Evolutionary conservation across 139 green algal genomes (phyloP).

Genomic region (Coelastrella sp.): DNA sequence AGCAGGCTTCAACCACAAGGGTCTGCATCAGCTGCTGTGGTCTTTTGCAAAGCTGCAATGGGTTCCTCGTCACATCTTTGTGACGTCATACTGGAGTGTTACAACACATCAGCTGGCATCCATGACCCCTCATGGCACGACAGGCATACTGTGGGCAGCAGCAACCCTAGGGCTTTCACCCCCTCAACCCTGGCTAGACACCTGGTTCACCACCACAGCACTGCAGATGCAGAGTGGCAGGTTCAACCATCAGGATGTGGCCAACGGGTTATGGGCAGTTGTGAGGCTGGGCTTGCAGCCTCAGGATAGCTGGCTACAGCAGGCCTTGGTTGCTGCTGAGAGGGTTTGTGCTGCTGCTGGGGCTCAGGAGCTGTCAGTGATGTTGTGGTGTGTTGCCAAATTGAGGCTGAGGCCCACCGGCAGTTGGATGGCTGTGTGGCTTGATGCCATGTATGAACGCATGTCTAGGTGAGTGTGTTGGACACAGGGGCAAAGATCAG

Average conservation of each 20-base stretch:
- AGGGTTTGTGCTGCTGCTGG: neutral
- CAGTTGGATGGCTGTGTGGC: conserved; percentile 17
- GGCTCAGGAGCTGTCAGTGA: conserved; percentile 37
- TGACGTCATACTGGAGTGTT: neutral
- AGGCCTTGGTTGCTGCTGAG: neutral
- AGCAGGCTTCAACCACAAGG: neutral
- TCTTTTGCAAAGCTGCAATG: conserved; percentile 20
- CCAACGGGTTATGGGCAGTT: conserved; percentile 30
- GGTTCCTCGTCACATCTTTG: neutral
- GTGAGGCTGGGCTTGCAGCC: conserved; percentile 13
- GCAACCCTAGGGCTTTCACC: neutral
- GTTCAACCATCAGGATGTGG: conserved; percentile 7
- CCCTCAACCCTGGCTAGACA: neutral
- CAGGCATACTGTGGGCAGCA: conserved; percentile 29
- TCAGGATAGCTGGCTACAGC: neutral
- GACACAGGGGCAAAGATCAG: neutral
- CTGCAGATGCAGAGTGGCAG: neutral
- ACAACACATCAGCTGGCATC: neutral
- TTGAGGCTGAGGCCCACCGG: neutral
- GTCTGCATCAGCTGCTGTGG: conserved; percentile 38
- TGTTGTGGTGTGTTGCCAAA: conserved; percentile 43
- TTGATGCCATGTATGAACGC: conserved; percentile 6
- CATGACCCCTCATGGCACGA: conserved; percentile 26
- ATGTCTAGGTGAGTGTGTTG: conserved; percentile 28
- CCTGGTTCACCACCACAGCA: neutral